phyloP scores from a whole-genome alignment of 2,329 filamentous ascomycete species.

The Alternaria incomplexa region DNA sequence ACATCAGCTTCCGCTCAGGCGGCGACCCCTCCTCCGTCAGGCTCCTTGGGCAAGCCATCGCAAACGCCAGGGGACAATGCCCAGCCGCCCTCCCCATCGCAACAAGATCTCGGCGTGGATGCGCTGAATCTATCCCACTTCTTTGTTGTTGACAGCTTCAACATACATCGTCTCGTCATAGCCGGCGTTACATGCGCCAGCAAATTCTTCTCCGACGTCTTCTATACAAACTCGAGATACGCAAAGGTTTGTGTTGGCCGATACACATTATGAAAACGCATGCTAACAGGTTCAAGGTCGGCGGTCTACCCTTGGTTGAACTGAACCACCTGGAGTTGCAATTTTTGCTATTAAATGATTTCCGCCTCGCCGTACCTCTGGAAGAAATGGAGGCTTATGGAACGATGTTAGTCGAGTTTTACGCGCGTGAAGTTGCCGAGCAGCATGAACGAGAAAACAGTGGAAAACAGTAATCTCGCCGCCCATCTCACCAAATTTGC shows the following conservation, averaged over 20 bases:
- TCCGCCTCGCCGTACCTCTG: constrained; percentile 87
- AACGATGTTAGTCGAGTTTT: constrained; percentile 98
- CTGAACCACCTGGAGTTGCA: constrained; percentile 96
- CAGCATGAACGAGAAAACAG: constrained; percentile 54
- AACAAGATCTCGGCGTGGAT: constrained; percentile 52
- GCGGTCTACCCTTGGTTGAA: constrained; percentile 87
- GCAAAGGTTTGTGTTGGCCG: constrained; percentile 75
- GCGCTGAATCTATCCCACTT: constrained; percentile 67
- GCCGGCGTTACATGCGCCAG: constrained; percentile 97
- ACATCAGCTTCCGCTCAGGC: constrained; percentile 49
- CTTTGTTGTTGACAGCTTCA: constrained; percentile 98
- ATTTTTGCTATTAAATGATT: constrained; percentile 94
- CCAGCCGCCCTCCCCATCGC: constrained; percentile 47
- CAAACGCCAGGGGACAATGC: constrained; percentile 33
- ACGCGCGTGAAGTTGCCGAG: constrained; percentile 84
- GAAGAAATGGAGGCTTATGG: constrained; percentile 97
- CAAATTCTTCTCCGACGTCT: constrained; percentile 99
- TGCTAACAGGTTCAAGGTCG: constrained; percentile 69
- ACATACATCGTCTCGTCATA: constrained; percentile 96
- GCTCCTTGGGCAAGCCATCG: constrained; percentile 52
- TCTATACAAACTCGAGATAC: constrained; percentile 98
- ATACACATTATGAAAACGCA: neutral
- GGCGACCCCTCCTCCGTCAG: constrained; percentile 57
- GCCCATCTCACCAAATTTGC: neutral
- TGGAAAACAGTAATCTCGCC: constrained; percentile 17